These are phyloP conservation scores for Fusarium redolens DNA, from an alignment of 2,329 filamentous ascomycete genomes.

Conservation along the genomic window DNA sequence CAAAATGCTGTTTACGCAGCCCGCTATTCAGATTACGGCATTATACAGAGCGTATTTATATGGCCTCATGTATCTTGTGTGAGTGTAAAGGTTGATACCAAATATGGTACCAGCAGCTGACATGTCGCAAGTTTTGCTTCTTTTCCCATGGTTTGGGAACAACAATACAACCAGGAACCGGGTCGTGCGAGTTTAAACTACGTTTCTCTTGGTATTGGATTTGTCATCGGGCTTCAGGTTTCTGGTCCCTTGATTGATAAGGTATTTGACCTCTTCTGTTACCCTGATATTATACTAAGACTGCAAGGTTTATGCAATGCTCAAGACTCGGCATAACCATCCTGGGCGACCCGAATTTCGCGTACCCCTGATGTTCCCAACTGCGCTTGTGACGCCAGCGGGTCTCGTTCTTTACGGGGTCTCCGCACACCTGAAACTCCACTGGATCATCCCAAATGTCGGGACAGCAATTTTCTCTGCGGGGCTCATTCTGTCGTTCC, in stretches of 20 bases:
- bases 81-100: background rate
- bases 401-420: conserved; percentile 64
- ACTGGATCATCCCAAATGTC: conserved; percentile 68
- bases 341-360: conserved; percentile 50
- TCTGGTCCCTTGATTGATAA: conserved; percentile 56
- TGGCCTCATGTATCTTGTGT: conserved; percentile 65
- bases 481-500: conserved; percentile 67
- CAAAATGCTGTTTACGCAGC: conserved; percentile 61
- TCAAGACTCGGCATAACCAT: conserved; percentile 42
- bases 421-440: conserved; percentile 52
- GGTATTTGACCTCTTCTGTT: conserved; percentile 13
- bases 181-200: conserved; percentile 63
- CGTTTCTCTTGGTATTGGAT: conserved; percentile 62
- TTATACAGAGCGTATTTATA: conserved; percentile 63
- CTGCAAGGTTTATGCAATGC: conserved; percentile 43
- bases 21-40: conserved; percentile 62
- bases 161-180: conserved; percentile 59
- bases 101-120: background rate
- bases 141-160: conserved; percentile 61
- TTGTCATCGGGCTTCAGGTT: conserved; percentile 66
- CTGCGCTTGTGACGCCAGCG: conserved; percentile 56
- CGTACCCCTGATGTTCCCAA: conserved; percentile 51
- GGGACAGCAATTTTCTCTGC: conserved; percentile 60
- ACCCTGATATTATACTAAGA: background rate
- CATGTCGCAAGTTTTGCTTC: conserved; percentile 56